phyloP scores from a whole-genome alignment of 805 yeast species.

The Metschnikowia vanudenii region DNA sequence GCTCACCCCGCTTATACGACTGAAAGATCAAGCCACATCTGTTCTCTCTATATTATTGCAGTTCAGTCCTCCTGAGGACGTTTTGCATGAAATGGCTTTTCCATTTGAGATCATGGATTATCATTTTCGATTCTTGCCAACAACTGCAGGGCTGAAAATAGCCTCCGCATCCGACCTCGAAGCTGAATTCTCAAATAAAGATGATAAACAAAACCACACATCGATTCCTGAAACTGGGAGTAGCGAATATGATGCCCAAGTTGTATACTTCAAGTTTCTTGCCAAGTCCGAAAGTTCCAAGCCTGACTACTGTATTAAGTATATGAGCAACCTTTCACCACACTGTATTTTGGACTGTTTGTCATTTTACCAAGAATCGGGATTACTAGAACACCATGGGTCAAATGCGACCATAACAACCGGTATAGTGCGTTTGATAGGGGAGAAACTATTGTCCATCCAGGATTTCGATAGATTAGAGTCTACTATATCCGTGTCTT shows the following conservation, averaged over 20 bases:
- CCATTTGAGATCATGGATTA: constrained; percentile 17
- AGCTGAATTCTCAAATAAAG: constrained; percentile 6
- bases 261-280: constrained; percentile 11
- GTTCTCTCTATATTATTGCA: constrained; percentile 2
- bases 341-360: neutral
- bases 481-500: constrained; percentile 21
- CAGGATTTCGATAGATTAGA: constrained; percentile 41
- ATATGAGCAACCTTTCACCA: constrained; percentile 1
- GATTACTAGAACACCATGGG: neutral
- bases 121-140: constrained; percentile 7
- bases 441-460: constrained; percentile 29
- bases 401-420: neutral
- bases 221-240: neutral
- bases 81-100: constrained; percentile 10
- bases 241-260: neutral
- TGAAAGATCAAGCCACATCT: constrained; percentile 8
- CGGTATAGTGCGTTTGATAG: constrained; percentile 27
- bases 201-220: neutral
- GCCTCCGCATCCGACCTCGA: constrained; percentile 5
- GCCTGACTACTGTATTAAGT: constrained; percentile 1
- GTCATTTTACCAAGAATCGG: constrained; percentile 1
- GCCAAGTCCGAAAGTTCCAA: constrained; percentile 5
- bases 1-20: constrained; percentile 8
- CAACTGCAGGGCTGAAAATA: neutral
- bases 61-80: constrained; percentile 1